These are phyloP conservation scores for Lentinus brumalis DNA, from an alignment of 768 basidiomycete species.

Conservation along the genomic window DNA sequence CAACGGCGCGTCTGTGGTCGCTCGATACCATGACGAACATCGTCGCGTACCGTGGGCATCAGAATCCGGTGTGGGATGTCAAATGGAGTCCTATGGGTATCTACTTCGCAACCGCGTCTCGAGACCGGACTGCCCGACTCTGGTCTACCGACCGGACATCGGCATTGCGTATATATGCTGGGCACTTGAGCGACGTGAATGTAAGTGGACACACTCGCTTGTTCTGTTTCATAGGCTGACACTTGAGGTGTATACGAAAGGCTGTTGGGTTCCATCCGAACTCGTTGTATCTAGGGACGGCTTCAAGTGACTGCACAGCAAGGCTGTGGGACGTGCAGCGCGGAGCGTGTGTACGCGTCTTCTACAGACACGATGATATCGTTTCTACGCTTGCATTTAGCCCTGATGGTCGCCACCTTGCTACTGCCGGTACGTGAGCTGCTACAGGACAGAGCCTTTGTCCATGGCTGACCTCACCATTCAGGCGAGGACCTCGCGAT, in stretches of 20 bases:
- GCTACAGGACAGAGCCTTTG: neutral
- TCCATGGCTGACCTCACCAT: neutral
- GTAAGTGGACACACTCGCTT: constrained; percentile 51
- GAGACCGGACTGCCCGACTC: constrained; percentile 91
- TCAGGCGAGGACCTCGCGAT: constrained; percentile 89
- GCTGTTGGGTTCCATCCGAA: constrained; percentile 97
- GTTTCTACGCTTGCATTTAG: constrained; percentile 86
- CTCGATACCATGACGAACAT: constrained; percentile 93
- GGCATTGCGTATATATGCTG: constrained; percentile 89
- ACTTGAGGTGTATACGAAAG: constrained; percentile 41
- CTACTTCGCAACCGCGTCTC: constrained; percentile 96
- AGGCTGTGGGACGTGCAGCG: constrained; percentile 98
- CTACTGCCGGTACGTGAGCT: constrained; percentile 70
- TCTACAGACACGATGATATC: constrained; percentile 91
- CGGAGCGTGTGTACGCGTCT: constrained; percentile 91
- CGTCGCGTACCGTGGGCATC: constrained; percentile 92
- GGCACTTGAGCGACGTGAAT: constrained; percentile 95
- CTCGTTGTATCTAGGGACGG: constrained; percentile 94
- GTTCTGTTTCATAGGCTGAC: neutral
- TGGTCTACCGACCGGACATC: constrained; percentile 94
- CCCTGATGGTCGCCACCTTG: constrained; percentile 92
- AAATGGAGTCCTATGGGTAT: constrained; percentile 98
- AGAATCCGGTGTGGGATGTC: constrained; percentile 98
- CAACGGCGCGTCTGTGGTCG: constrained; percentile 91
- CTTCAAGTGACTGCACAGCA: constrained; percentile 94